Percentiles rank a stretch among this genome's conserved stretches.
Conservation (phyloP, 2,329 filamentous ascomycete genomes). For the Alternaria panax region DNA sequence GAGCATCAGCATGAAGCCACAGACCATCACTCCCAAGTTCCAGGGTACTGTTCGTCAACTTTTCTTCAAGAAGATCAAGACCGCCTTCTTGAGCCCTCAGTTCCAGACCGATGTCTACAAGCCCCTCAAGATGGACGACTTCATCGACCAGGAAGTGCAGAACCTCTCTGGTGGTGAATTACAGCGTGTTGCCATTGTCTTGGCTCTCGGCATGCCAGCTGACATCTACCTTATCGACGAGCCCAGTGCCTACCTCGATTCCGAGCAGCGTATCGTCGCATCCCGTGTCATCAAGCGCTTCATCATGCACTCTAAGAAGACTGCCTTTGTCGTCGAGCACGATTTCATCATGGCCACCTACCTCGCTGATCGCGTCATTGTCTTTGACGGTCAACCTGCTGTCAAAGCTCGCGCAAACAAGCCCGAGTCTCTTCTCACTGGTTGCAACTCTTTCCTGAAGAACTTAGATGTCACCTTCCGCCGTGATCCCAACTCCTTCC, state of each 20-base stretch:
- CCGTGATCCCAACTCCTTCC: slow-evolving; percentile 93
- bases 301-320: slow-evolving; percentile 99
- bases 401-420: slow-evolving; percentile 85
- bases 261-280: slow-evolving; percentile 97
- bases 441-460: slow-evolving; percentile 96
- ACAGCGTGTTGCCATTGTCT: slow-evolving; percentile 97
- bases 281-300: slow-evolving; percentile 98
- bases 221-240: slow-evolving; percentile 99
- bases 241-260: slow-evolving; percentile 85
- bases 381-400: slow-evolving; percentile 94
- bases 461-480: slow-evolving; percentile 98
- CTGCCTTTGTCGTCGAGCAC: slow-evolving; percentile 98
- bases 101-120: slow-evolving; percentile 99
- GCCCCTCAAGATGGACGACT: slow-evolving; percentile 98
- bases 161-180: slow-evolving; percentile 99
- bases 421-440: slow-evolving; percentile 90
- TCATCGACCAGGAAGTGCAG: slow-evolving; percentile 99
- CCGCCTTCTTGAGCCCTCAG: slow-evolving; percentile 92
- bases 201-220: slow-evolving; percentile 92
- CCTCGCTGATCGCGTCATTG: slow-evolving; percentile 91
- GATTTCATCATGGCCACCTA: slow-evolving; percentile 97
- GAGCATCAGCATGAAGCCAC: slow-evolving; percentile 99
- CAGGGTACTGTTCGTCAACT: slow-evolving; percentile 95
- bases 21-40: slow-evolving; percentile 99
- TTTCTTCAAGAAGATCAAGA: slow-evolving; percentile 99